Conservation (phyloP, 2,329 filamentous ascomycete species). For the Bipolaris sorokiniana region DNA sequence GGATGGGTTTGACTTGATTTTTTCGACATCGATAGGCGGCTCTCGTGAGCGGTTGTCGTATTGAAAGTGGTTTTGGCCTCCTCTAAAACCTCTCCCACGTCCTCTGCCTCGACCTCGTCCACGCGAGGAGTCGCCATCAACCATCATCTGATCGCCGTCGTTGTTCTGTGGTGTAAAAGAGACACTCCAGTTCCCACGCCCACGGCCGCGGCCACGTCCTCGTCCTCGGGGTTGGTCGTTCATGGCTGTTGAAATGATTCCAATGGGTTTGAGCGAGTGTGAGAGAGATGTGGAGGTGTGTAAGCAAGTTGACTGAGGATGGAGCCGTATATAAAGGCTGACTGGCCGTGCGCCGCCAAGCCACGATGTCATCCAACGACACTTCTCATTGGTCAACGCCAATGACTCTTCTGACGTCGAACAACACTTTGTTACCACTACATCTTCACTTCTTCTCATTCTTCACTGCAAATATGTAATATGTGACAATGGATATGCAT, state of each 20-base stretch:
- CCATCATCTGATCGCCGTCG: slow-evolving; percentile 22
- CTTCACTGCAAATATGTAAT: background rate
- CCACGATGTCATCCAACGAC: slow-evolving; percentile 4
- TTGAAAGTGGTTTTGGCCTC: slow-evolving; percentile 21
- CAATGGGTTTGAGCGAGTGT: background rate
- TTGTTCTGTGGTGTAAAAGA: slow-evolving; percentile 8
- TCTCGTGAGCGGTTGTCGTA: slow-evolving; percentile 65
- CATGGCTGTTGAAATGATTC: slow-evolving; percentile 10
- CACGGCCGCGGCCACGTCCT: slow-evolving; percentile 27
- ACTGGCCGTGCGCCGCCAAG: slow-evolving; percentile 21
- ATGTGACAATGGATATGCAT: background rate
- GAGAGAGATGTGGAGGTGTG: slow-evolving; percentile 2
- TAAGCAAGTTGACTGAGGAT: slow-evolving; percentile 4
- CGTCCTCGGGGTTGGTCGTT: slow-evolving; percentile 23
- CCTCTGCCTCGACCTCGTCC: slow-evolving; percentile 27
- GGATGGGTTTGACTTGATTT: slow-evolving; percentile 24
- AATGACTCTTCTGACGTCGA: slow-evolving; percentile 4
- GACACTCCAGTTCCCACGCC: slow-evolving; percentile 17
- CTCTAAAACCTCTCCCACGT: slow-evolving; percentile 22
- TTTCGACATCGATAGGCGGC: slow-evolving; percentile 64
- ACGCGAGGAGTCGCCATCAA: slow-evolving; percentile 19
- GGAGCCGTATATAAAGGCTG: slow-evolving; percentile 8
- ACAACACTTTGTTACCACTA: background rate
- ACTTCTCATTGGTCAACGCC: slow-evolving; percentile 8
- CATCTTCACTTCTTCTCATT: background rate